These are phyloP conservation scores for Didymella glomerata DNA, from an alignment of 2,329 filamentous ascomycete genomes.

Conservation along the genomic window DNA sequence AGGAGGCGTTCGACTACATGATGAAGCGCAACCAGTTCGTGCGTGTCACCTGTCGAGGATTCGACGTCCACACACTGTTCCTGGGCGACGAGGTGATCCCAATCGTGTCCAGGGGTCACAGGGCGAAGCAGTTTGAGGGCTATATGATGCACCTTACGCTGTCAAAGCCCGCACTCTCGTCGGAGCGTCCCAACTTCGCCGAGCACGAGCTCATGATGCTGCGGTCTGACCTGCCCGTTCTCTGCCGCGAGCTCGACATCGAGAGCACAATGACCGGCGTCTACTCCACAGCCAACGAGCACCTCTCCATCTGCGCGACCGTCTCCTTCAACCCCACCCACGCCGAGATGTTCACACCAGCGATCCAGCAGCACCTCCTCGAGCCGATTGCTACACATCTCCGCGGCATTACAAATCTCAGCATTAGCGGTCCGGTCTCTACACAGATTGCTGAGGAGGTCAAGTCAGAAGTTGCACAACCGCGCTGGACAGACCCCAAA, in stretches of 20 bases:
- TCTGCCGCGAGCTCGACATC: constrained; percentile 36
- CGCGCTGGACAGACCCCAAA: constrained; percentile 37
- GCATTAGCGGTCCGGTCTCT: constrained; percentile 31
- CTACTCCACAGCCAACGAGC: constrained; percentile 32
- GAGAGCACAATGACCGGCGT: constrained; percentile 38
- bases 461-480: constrained; percentile 27
- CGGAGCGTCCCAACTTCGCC: constrained; percentile 27
- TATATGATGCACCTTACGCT: constrained; percentile 42
- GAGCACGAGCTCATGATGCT: constrained; percentile 38
- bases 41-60: constrained; percentile 36
- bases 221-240: constrained; percentile 33
- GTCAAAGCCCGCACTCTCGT: constrained; percentile 30
- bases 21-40: constrained; percentile 41
- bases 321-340: constrained; percentile 29
- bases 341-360: constrained; percentile 28
- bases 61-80: constrained; percentile 32
- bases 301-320: constrained; percentile 30
- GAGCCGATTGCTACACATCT: constrained; percentile 31
- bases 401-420: constrained; percentile 32
- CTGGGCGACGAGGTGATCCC: constrained; percentile 31
- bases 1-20: constrained; percentile 41
- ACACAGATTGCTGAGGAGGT: constrained; percentile 22
- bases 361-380: constrained; percentile 33
- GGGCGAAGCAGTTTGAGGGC: constrained; percentile 31
- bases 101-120: constrained; percentile 30